Base-by-base conservation (phyloP, 129 eudicot species). In the Centrapalus pauciflorus region DNA sequence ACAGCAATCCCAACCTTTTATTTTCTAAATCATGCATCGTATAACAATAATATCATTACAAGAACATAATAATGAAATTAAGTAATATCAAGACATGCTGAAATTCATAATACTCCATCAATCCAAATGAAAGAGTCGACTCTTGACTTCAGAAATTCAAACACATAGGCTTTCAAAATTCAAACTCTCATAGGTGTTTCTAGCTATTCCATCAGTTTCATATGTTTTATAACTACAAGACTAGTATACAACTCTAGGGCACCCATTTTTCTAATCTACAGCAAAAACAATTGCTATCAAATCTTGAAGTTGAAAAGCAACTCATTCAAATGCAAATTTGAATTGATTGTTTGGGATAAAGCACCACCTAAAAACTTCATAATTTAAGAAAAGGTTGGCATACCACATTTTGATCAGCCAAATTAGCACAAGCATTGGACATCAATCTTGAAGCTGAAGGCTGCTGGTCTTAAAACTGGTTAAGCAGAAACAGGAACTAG, bases 331-430 rank as follows among this genome's bases (percentile, higher is more conserved):
- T 21, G 23, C 17, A 38, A 37, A 5, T 3, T 37, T 7, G 9
- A 27, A 20, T 38, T 4, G 2, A 21, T 12, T 21, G 14, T 32
- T 30, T 30, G 3, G 19, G 28, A 14, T 6, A 28, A 48, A 16
- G 52, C 55, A 59, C n/a, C 45, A 20, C 24, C 48, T 60, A 5
- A 35, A 61, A 21, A n/a, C 19, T 23, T 9, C 20, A 68, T 68
- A 62, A 7, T 14, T 45, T 35, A 1, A 69, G 7, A 20, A 17
- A 70, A 23, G 28, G 0, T 3, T 55, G 48, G 55, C 82, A 37
- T 80, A 86, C 94, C 87, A 64, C 41, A 33, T 80, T 83, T 56
- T 55, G 71, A 59, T 68, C 80, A 9, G 67, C 49, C 57, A 64
- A 63, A 43, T 67, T 67, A 32, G 60, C 50, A 34, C 64, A 54